These are phyloP conservation scores for Pigoraptor vietnamica DNA, from an alignment of 78 protist species.

Conservation along the genomic window DNA sequence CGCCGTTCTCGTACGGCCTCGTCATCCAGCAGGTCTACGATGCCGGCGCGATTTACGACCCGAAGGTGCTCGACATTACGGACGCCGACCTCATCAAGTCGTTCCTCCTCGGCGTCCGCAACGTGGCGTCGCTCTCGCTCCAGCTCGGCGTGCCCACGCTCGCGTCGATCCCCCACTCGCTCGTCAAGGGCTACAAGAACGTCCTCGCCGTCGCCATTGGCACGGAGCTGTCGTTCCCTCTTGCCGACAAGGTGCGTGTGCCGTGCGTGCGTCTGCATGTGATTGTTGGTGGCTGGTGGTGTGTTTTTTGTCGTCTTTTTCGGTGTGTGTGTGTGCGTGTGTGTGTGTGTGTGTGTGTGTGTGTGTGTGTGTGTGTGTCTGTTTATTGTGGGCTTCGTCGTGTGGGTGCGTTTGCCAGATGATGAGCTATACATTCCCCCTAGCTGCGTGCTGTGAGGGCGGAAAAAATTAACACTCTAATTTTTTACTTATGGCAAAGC, in stretches of 20 bases:
- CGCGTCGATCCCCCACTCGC: slow-evolving; percentile 91
- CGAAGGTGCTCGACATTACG: slow-evolving; percentile 85
- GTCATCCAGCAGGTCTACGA: slow-evolving; percentile 77
- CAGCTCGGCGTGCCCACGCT: slow-evolving; percentile 80
- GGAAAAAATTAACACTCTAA: background rate
- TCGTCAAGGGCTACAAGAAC: slow-evolving; percentile 91
- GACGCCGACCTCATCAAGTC: slow-evolving; percentile 63
- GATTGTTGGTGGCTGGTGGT: background rate
- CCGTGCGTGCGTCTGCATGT: background rate
- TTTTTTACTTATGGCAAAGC: background rate
- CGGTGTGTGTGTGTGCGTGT: too few relatives aligned
- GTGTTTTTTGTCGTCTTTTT: too few relatives aligned
- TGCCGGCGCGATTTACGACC: slow-evolving; percentile 79
- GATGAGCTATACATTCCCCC: background rate
- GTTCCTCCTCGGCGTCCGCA: slow-evolving; percentile 58
- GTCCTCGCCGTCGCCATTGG: slow-evolving; percentile 87
- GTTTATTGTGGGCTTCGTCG: too few relatives aligned
- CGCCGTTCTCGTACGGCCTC: slow-evolving; percentile 97
- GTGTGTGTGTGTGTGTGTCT: too few relatives aligned
- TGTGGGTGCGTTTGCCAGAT: too few relatives aligned
- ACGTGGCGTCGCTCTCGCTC: slow-evolving; percentile 89
- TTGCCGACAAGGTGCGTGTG: slow-evolving; percentile 33
- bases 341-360: too few relatives aligned
- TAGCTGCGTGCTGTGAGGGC: background rate
- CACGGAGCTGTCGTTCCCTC: slow-evolving; percentile 75